Evolutionary conservation across 306 rosid genomes (phyloP).

Genomic region (Rubus idaeus): DNA sequence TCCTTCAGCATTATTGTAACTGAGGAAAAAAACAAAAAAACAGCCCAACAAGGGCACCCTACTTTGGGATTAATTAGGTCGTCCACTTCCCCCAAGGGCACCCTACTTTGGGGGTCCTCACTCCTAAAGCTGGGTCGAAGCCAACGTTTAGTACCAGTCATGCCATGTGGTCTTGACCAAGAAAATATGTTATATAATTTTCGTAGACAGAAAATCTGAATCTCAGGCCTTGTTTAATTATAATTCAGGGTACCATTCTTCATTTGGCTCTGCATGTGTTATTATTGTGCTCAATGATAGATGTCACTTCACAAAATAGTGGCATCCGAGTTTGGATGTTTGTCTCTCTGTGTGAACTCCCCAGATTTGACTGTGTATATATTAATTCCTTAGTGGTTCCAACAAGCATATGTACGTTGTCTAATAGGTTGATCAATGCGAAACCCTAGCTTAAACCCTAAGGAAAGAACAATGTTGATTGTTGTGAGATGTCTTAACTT

Average conservation of each 20-base stretch:
- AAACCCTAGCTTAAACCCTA: neutral
- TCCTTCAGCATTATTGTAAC: neutral
- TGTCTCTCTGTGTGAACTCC: neutral
- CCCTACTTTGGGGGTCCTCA: neutral
- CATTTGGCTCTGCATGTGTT: neutral
- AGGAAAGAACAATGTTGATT: neutral
- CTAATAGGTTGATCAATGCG: neutral
- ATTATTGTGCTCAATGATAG: neutral
- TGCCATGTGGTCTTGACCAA: conserved; percentile 15
- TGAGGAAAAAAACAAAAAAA: neutral
- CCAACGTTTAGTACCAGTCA: neutral
- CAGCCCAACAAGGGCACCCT: neutral
- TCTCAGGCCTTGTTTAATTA: neutral
- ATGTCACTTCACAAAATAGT: neutral
- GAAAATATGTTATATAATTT: neutral
- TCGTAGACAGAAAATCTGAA: neutral
- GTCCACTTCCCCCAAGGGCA: neutral
- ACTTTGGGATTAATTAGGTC: neutral
- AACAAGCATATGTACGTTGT: neutral
- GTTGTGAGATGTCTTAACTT: neutral
- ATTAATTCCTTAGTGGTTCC: neutral
- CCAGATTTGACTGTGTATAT: neutral
- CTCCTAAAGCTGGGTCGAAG: neutral
- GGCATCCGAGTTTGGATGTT: neutral
- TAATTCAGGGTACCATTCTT: neutral